Conservation (phyloP, 257 asterid genomes). For the Coffea eugenioides region DNA sequence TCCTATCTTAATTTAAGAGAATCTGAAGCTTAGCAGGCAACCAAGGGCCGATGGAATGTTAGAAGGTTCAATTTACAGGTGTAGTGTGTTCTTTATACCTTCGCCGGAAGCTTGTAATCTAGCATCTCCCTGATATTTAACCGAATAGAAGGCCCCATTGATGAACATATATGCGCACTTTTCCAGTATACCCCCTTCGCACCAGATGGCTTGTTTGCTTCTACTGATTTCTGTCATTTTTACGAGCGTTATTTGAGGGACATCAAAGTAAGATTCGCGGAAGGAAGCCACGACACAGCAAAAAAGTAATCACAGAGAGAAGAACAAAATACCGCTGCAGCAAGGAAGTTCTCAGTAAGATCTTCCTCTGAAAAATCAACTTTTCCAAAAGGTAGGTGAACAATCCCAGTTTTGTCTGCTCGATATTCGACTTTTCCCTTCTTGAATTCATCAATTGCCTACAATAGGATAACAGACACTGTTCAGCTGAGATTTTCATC, state of each 20-base stretch:
- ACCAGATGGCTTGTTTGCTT: slow-evolving; percentile 87
- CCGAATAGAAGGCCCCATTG: slow-evolving; percentile 97
- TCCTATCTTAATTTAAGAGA: slow-evolving; percentile 13
- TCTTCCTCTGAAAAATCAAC: slow-evolving; percentile 86
- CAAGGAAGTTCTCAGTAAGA: slow-evolving; percentile 71
- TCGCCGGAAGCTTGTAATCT: slow-evolving; percentile 64
- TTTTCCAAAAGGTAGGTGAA: slow-evolving; percentile 93
- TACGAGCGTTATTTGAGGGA: not conserved
- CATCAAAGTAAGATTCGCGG: not conserved
- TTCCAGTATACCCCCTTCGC: slow-evolving; percentile 96
- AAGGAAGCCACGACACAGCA: not conserved
- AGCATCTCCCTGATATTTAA: slow-evolving; percentile 78
- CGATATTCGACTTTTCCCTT: slow-evolving; percentile 95
- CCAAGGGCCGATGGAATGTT: slow-evolving; percentile 15
- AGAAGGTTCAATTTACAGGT: slow-evolving; percentile 42
- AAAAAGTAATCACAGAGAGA: not conserved
- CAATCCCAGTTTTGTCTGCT: slow-evolving; percentile 99
- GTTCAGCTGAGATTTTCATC: not conserved
- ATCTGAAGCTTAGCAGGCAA: slow-evolving; percentile 9
- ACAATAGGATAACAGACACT: slow-evolving; percentile 20
- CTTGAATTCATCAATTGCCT: slow-evolving; percentile 96
- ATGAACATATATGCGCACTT: slow-evolving; percentile 87
- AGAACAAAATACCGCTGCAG: slow-evolving; percentile 63
- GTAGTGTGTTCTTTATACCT: slow-evolving; percentile 20
- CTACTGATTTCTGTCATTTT: slow-evolving; percentile 76